Percentiles rank a stretch among this genome's conserved stretches.
These are phyloP conservation scores for Cytospora piceae DNA, from an alignment of 2,329 filamentous ascomycete species.

Conservation along the genomic window DNA sequence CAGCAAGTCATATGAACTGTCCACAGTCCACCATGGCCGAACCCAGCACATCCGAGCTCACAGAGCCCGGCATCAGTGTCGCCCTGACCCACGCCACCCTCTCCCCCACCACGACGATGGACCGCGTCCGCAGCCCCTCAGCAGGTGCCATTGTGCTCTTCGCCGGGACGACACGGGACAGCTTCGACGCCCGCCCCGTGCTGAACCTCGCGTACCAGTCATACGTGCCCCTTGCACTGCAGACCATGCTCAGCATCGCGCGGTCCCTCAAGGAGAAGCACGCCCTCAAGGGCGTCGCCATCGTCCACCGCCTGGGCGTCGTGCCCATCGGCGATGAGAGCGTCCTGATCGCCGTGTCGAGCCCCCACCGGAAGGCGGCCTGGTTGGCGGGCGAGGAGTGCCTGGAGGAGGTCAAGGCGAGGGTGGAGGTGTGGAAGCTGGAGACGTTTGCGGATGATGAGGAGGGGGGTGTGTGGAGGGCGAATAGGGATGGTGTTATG, in stretches of 20 bases:
- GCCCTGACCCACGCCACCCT: conserved; percentile 68
- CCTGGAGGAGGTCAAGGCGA: conserved; percentile 81
- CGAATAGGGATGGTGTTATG: conserved; percentile 74
- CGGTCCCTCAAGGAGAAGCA: conserved; percentile 62
- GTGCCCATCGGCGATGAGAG: conserved; percentile 93
- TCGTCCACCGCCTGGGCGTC: conserved; percentile 81
- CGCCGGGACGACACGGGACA: conserved; percentile 77
- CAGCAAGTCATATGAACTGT: not conserved
- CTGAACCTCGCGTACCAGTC: conserved; percentile 75
- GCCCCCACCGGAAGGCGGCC: conserved; percentile 80
- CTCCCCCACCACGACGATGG: conserved; percentile 60
- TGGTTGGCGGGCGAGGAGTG: conserved; percentile 91
- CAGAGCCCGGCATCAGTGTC: conserved; percentile 56
- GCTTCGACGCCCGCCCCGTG: conserved; percentile 72
- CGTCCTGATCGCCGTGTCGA: conserved; percentile 84
- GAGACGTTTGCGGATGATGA: conserved; percentile 83
- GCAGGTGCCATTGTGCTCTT: conserved; percentile 80
- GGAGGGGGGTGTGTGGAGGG: conserved; percentile 82
- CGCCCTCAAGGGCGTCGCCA: conserved; percentile 71
- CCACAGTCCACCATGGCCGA: conserved; percentile 33
- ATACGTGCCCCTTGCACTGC: conserved; percentile 71
- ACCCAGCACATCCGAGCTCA: conserved; percentile 14
- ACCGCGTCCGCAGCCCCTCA: conserved; percentile 70
- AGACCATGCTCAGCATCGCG: conserved; percentile 69
- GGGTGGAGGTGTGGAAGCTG: conserved; percentile 93